Evolutionary conservation across 192 early-diverging fungal species (phyloP).

Genomic region (Thoreauomyces humboldtii): DNA sequence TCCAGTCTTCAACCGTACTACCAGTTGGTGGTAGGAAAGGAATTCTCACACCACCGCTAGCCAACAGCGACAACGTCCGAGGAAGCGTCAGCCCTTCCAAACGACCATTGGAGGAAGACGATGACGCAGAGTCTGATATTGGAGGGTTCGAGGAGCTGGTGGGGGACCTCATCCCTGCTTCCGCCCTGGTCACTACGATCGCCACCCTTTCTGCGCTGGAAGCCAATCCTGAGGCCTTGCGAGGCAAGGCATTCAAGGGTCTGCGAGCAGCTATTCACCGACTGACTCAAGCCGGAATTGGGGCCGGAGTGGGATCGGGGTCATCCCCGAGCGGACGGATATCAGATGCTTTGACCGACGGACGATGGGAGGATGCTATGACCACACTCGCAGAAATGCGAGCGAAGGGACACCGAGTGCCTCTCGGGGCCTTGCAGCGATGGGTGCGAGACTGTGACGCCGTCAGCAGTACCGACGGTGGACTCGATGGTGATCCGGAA

Average conservation of each 20-base stretch:
- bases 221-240: conserved; percentile 44
- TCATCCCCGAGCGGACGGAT: conserved; percentile 44
- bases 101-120: neutral
- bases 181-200: conserved; percentile 50
- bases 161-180: conserved; percentile 8
- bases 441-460: conserved; percentile 75
- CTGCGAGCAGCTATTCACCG: conserved; percentile 51
- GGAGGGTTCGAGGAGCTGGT: neutral
- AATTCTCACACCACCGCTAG: neutral
- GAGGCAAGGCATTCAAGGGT: conserved; percentile 50
- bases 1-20: no score
- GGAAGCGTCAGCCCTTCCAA: neutral
- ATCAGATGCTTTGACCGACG: conserved; percentile 47
- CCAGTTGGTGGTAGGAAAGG: neutral
- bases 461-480: conserved; percentile 45
- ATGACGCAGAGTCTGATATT: neutral
- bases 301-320: conserved; percentile 23
- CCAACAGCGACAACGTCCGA: neutral
- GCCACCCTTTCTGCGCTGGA: conserved; percentile 43
- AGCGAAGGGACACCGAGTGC: conserved; percentile 41
- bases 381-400: conserved; percentile 53
- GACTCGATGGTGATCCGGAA: conserved; percentile 25
- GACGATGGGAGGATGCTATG: conserved; percentile 59
- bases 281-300: conserved; percentile 38
- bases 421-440: conserved; percentile 61